Evolutionary conservation across 768 basidiomycete genomes (phyloP).

Genomic region (Gloeostereum incarnatum): DNA sequence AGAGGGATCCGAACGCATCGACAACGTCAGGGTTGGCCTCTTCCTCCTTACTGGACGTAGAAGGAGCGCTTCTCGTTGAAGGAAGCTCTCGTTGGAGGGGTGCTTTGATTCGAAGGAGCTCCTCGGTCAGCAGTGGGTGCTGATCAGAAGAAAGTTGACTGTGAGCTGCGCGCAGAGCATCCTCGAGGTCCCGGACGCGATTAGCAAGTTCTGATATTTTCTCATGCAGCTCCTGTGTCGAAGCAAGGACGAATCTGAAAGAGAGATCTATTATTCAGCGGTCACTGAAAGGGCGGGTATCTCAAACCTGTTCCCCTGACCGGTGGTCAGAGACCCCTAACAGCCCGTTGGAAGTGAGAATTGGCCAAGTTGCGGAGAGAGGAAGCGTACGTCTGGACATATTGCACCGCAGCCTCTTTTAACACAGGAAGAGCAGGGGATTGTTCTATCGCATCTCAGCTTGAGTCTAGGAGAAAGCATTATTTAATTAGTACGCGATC

Average conservation of each 20-base stretch:
- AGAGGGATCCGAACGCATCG: conserved; percentile 75
- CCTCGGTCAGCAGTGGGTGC: conserved; percentile 64
- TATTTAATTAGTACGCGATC: conserved; percentile 6
- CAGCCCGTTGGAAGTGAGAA: conserved; percentile 7
- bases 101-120: conserved; percentile 66
- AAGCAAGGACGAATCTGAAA: conserved; percentile 68
- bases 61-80: conserved; percentile 25
- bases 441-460: conserved; percentile 63
- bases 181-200: conserved; percentile 72
- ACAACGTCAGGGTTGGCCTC: conserved; percentile 59
- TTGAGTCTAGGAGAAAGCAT: conserved; percentile 36
- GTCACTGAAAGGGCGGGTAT: not conserved
- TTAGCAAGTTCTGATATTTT: conserved; percentile 68
- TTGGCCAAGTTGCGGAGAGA: conserved; percentile 9
- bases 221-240: conserved; percentile 74
- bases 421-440: conserved; percentile 74
- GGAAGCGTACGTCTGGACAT: conserved; percentile 60
- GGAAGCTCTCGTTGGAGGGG: conserved; percentile 64
- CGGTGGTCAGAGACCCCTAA: conserved; percentile 70
- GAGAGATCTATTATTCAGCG: conserved; percentile 4
- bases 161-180: conserved; percentile 55
- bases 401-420: conserved; percentile 74
- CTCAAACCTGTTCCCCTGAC: conserved; percentile 68
- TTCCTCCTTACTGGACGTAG: conserved; percentile 44
- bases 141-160: conserved; percentile 43